Base-by-base conservation (phyloP, 2,329 filamentous ascomycete genomes). In the Penicillium vulpinum region DNA sequence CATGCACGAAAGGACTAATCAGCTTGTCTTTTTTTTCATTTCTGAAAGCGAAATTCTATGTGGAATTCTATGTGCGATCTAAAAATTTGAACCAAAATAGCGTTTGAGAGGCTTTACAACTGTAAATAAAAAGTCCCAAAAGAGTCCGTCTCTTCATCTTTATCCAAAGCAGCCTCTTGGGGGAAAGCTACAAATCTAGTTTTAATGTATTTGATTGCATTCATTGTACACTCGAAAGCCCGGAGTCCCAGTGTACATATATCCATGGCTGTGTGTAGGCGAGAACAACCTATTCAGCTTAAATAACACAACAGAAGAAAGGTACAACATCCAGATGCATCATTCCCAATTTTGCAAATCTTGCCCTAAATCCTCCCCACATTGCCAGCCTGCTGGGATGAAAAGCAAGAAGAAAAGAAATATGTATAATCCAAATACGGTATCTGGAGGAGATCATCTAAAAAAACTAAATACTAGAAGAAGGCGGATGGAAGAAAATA, bases 341-440 rank as follows among this genome's bases (percentile, higher is more conserved):
- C 18, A 22, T 53, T 43, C 33, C 31, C 21, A 26, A 53, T 33
- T 35, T 49, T 53, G 43, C 43, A 22, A 45, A 13, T n/a, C 40
- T 4, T 35, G 29, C 35, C 26, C 38, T 28, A 28, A n/a, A 33
- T 46, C 35, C 48, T 46, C 28, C 43, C 29, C 45, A 57, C 53
- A 57, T 61, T 55, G 53, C 60, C 58, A 64, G 61, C 61, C 61
- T 55, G 62, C 61, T 58, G 62, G 60, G 39, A 50, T 49, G 43
- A 50, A 58, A 47, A 52, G 48, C 48, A 46, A 45, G 48, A 52
- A 51, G 36, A 36, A 57, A 59, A 39, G 31, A 56, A 51, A 51
- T 39, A 41, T 54, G 22, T 49, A 52, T 24, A 58, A 44, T 49
- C 44, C 49, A 54, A 48, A 44, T 28, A 33, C 15, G 26, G 38